These are phyloP conservation scores for Phytophthora colocasiae DNA, from an alignment of 352 stramenopile genomes.

Conservation along the genomic window DNA sequence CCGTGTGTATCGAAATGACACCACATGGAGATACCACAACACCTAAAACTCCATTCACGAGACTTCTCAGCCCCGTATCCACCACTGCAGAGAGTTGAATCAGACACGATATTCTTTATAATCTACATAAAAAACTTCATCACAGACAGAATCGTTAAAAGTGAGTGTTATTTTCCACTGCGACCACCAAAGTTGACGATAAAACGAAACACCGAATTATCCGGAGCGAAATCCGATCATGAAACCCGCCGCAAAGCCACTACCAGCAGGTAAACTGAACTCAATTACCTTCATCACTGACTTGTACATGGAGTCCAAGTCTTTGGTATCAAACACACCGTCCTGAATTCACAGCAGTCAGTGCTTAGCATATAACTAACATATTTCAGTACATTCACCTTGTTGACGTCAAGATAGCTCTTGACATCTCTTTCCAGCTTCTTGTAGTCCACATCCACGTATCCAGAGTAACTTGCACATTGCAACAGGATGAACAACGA, in stretches of 20 bases:
- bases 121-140: neutral
- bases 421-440: constrained; percentile 88
- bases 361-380: neutral
- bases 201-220: constrained; percentile 27
- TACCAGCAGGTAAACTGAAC: constrained; percentile 79
- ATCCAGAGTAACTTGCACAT: constrained; percentile 88
- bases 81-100: no score
- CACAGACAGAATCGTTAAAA: neutral
- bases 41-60: neutral
- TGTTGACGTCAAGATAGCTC: constrained; percentile 79
- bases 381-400: constrained; percentile 42
- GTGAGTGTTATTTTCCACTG: constrained; percentile 1
- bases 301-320: constrained; percentile 82
- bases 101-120: neutral
- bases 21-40: neutral
- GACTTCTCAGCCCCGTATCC: neutral
- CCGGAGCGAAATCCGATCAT: constrained; percentile 79
- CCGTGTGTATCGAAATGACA: constrained; percentile 9
- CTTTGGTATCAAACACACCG: constrained; percentile 74
- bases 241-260: constrained; percentile 79
- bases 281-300: constrained; percentile 80
- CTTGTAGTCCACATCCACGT: constrained; percentile 93
- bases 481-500: constrained; percentile 90
- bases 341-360: constrained; percentile 47
- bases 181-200: neutral